phyloP scores from a whole-genome alignment of 495 filamentous ascomycete species.

The Penicillium fimorum region DNA sequence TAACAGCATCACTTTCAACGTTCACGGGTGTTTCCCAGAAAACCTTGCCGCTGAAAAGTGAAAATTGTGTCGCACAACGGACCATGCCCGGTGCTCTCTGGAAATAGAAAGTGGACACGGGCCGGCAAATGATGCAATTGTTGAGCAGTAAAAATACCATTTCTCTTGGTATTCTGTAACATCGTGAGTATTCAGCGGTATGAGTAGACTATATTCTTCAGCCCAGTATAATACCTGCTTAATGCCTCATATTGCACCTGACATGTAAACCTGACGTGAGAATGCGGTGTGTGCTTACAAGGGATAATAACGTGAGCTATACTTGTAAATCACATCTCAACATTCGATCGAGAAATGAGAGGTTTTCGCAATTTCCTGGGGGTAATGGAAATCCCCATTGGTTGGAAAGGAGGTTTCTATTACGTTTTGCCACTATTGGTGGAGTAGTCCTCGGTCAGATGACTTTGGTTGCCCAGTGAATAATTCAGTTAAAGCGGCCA shows the following conservation, averaged over 20 bases:
- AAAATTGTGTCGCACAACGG: not conserved
- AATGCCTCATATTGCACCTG: not conserved
- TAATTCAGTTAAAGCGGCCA: constrained; percentile 6
- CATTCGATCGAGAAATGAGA: constrained; percentile 13
- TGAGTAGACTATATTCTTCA: not conserved
- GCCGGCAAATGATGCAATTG: constrained; percentile 12
- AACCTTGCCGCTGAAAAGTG: not conserved
- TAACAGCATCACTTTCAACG: not conserved
- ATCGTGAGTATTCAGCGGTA: not conserved
- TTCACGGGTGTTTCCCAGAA: not conserved
- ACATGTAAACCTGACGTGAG: constrained; percentile 1
- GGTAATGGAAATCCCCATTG: constrained; percentile 35
- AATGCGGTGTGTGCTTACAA: constrained; percentile 7
- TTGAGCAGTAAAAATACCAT: constrained; percentile 9
- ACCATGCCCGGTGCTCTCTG: not conserved
- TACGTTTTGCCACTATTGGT: constrained; percentile 36
- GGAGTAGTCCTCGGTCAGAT: constrained; percentile 9
- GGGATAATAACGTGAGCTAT: constrained; percentile 10
- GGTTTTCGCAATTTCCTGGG: constrained; percentile 29
- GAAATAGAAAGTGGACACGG: constrained; percentile 9
- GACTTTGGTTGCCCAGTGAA: constrained; percentile 11
- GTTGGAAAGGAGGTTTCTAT: constrained; percentile 34
- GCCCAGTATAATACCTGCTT: not conserved
- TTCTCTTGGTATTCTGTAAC: not conserved
- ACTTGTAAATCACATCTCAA: constrained; percentile 15